Evolutionary conservation across 352 stramenopile genomes (phyloP).

Genomic region (Globisporangium recalcitrans): DNA sequence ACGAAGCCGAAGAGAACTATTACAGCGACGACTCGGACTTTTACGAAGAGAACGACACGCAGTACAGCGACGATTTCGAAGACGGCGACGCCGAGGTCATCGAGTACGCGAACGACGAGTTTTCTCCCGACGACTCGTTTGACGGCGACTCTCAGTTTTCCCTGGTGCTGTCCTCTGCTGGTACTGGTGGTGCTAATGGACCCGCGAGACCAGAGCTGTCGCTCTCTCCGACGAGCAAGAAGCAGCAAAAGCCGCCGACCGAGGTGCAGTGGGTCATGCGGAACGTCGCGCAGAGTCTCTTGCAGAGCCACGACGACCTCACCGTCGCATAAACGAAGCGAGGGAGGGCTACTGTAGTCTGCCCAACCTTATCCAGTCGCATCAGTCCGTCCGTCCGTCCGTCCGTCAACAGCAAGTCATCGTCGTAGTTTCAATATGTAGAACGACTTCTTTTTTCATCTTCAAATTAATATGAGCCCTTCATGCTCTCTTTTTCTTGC

Average conservation of each 20-base stretch:
- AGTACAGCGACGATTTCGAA: conserved; percentile 84
- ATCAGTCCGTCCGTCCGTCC: neutral
- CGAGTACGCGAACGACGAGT: conserved; percentile 71
- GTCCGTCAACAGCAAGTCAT: neutral
- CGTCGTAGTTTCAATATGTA: conserved; percentile 10
- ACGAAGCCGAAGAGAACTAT: conserved; percentile 79
- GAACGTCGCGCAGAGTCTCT: conserved; percentile 62
- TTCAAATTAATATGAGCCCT: conserved; percentile 6
- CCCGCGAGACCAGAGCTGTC: neutral
- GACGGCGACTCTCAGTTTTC: neutral
- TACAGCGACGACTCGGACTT: conserved; percentile 81
- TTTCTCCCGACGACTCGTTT: conserved; percentile 29
- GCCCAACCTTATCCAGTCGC: no score
- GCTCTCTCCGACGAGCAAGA: conserved; percentile 19
- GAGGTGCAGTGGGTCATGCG: conserved; percentile 77
- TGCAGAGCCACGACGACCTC: conserved; percentile 50
- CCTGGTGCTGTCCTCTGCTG: neutral
- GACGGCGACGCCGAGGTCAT: conserved; percentile 73
- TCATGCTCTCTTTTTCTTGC: neutral
- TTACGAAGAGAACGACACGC: conserved; percentile 56
- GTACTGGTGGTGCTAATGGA: neutral
- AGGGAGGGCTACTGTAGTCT: no score
- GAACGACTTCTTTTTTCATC: neutral
- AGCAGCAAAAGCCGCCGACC: conserved; percentile 23
- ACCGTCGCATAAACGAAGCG: conserved; percentile 20